phyloP scores from a whole-genome alignment of 495 filamentous ascomycete genomes.

The Hypoxylon crocopeplum region DNA sequence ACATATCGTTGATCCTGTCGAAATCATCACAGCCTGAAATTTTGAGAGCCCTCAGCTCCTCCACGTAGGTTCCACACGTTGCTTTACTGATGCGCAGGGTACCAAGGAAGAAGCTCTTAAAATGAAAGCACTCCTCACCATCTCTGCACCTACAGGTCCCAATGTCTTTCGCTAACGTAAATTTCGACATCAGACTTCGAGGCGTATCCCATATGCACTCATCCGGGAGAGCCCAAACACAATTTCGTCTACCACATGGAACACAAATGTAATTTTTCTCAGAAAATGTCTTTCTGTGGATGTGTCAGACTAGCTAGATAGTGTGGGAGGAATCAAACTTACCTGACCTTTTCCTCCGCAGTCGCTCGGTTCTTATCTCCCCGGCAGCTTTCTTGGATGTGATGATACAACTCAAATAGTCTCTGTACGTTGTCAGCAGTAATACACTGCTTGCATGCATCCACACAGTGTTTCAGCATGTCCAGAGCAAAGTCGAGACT shows the following conservation, averaged over 20 bases:
- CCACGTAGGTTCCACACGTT: not conserved
- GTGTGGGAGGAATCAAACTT: not conserved
- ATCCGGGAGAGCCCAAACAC: not conserved
- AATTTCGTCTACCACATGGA: not conserved
- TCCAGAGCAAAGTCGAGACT: not conserved
- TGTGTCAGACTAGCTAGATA: not conserved
- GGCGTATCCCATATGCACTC: not conserved
- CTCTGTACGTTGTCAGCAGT: not conserved
- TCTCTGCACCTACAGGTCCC: not conserved
- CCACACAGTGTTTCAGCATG: not conserved
- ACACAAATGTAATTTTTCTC: not conserved
- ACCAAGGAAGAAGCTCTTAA: not conserved
- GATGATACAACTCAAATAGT: not conserved
- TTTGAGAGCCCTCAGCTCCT: not conserved
- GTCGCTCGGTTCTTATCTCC: not conserved
- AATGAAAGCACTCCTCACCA: not conserved
- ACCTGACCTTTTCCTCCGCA: not conserved
- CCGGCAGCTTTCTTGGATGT: not conserved
- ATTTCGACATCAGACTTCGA: not conserved
- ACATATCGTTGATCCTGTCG: not conserved
- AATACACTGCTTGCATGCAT: not conserved
- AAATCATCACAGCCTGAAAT: not conserved
- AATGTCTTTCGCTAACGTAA: not conserved
- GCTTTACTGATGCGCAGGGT: not conserved
- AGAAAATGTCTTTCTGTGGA: not conserved